A percentile compares a stretch with the other conserved stretches of the same genome.
Evolutionary conservation across 345 rosid species (phyloP).

Genomic region (Salix koriyanagi): DNA sequence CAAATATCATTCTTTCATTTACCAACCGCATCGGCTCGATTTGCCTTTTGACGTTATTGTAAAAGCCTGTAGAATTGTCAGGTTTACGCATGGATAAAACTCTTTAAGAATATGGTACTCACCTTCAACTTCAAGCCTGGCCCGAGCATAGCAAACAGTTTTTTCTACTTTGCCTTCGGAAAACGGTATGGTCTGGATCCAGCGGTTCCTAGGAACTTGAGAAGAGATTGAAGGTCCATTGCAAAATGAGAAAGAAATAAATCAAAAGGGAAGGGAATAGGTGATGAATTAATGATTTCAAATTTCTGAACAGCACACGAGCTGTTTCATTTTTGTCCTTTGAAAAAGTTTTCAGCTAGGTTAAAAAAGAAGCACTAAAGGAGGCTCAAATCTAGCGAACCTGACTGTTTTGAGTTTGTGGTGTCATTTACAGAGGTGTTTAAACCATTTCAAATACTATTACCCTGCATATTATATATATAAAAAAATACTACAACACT

Average conservation of each 20-base stretch:
- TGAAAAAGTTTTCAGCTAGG: neutral
- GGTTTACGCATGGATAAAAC: neutral
- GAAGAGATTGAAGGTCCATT: neutral
- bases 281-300: neutral
- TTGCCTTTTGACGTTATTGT: neutral
- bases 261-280: neutral
- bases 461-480: neutral
- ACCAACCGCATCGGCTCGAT: neutral
- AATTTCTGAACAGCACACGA: neutral
- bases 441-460: slow-evolving; percentile 1
- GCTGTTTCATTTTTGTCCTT: neutral
- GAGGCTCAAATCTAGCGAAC: slow-evolving; percentile 3
- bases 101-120: neutral
- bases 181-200: neutral
- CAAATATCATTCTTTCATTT: slow-evolving; percentile 21
- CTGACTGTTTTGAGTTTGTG: slow-evolving; percentile 12
- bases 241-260: neutral
- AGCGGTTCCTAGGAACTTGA: neutral
- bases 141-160: neutral
- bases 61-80: neutral
- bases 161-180: neutral
- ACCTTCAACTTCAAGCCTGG: neutral
- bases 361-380: neutral
- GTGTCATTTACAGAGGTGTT: slow-evolving; percentile 30
- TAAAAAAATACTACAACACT: slow-evolving; percentile 1